A percentile compares a stretch with the other conserved stretches of the same genome.
Evolutionary conservation across 2,329 filamentous ascomycete species (phyloP).

Genomic region (Talaromyces funiculosus): DNA sequence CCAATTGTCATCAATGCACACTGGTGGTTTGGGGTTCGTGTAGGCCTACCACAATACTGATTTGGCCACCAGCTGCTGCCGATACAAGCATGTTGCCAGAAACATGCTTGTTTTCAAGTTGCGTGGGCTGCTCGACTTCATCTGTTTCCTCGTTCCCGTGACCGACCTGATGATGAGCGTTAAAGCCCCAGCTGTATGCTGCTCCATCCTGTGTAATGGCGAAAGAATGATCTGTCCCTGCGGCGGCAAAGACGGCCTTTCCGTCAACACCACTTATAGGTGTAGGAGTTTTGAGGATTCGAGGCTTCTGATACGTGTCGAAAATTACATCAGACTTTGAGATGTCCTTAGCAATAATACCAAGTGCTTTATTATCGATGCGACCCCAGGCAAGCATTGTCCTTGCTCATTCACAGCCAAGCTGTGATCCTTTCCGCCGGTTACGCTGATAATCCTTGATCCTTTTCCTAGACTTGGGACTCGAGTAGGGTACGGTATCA

Average conservation of each 20-base stretch:
- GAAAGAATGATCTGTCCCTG: constrained; percentile 16
- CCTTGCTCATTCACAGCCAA: constrained; percentile 55
- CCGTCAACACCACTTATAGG: not conserved
- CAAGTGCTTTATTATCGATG: constrained; percentile 48
- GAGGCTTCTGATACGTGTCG: constrained; percentile 10
- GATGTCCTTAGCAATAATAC: not conserved
- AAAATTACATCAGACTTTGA: constrained; percentile 5
- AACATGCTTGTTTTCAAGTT: too few species aligned
- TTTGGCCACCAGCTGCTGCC: too few species aligned
- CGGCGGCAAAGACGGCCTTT: constrained; percentile 12
- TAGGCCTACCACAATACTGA: too few species aligned
- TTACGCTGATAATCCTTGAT: constrained; percentile 44
- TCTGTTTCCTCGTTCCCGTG: too few species aligned
- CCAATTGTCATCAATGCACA: too few species aligned
- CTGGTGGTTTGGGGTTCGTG: too few species aligned
- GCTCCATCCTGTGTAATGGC: constrained; percentile 15
- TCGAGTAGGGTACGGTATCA: constrained; percentile 57
- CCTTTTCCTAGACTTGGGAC: constrained; percentile 55
- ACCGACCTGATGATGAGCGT: constrained; percentile 15
- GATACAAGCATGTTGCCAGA: too few species aligned
- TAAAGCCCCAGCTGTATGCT: constrained; percentile 18
- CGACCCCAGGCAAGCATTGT: constrained; percentile 57
- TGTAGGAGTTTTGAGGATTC: constrained; percentile 13
- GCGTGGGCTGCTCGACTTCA: too few species aligned
- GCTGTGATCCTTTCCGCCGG: constrained; percentile 65